Conservation (phyloP, 306 rosid species). For the Inga oerstediana region DNA sequence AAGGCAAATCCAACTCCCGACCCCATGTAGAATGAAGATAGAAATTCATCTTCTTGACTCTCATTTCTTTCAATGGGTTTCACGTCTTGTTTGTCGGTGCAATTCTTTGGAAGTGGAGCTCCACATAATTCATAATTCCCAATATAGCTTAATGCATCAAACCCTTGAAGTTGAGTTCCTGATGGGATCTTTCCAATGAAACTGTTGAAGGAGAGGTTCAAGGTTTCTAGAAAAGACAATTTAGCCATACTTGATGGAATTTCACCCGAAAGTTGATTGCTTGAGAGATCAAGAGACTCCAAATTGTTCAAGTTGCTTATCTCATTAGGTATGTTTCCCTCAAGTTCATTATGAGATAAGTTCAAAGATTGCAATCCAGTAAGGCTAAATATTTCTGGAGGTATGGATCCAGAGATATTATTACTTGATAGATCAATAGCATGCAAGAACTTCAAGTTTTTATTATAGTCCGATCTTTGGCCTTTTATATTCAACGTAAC, state of each 20-base stretch:
- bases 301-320: background rate
- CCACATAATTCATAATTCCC: background rate
- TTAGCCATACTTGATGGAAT: background rate
- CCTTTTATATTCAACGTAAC: background rate
- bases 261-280: background rate
- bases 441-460: background rate
- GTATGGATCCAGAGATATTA: background rate
- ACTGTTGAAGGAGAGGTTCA: background rate
- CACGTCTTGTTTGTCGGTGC: background rate
- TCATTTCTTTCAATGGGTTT: background rate
- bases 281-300: background rate
- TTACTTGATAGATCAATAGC: slow-evolving; percentile 25
- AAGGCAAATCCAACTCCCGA: background rate
- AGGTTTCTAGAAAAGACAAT: background rate
- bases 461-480: background rate
- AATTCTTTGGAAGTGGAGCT: background rate
- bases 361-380: background rate
- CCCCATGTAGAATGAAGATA: background rate
- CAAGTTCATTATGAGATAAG: background rate
- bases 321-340: background rate
- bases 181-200: background rate
- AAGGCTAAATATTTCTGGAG: background rate
- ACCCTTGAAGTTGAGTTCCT: background rate
- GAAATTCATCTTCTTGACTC: background rate
- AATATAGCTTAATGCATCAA: background rate